These are phyloP conservation scores for Plasmodium gallinaceum DNA, from an alignment of 169 alveolate species.

Conservation along the genomic window DNA sequence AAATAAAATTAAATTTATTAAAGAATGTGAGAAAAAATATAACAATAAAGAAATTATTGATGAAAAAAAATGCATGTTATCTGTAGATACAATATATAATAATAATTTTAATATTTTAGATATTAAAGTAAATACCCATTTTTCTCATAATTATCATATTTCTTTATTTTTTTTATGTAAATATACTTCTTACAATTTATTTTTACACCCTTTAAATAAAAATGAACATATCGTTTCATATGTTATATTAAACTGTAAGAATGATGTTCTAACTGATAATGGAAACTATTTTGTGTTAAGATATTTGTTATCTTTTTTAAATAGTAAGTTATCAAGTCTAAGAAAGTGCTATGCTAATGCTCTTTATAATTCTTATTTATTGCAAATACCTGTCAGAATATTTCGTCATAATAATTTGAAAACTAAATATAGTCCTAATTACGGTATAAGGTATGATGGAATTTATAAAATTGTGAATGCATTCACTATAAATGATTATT, in stretches of 20 bases:
- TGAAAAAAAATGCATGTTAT: slow-evolving; percentile 35
- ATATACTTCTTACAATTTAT: slow-evolving; percentile 64
- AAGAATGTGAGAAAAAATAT: background rate
- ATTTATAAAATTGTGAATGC: slow-evolving; percentile 63
- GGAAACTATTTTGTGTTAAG: slow-evolving; percentile 49
- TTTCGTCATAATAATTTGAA: slow-evolving; percentile 54
- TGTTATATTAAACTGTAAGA: slow-evolving; percentile 35
- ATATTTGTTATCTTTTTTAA: slow-evolving; percentile 51
- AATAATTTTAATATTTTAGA: slow-evolving; percentile 49
- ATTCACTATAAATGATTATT: slow-evolving; percentile 52
- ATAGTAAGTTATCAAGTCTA: slow-evolving; percentile 46
- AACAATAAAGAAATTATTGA: slow-evolving; percentile 12
- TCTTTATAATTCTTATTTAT: slow-evolving; percentile 41
- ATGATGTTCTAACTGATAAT: slow-evolving; percentile 58
- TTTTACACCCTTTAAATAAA: slow-evolving; percentile 63
- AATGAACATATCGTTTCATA: slow-evolving; percentile 64
- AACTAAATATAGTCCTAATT: slow-evolving; percentile 59
- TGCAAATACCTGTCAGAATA: slow-evolving; percentile 57
- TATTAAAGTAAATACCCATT: slow-evolving; percentile 62
- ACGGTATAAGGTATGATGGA: slow-evolving; percentile 68
- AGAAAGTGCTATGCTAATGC: slow-evolving; percentile 74
- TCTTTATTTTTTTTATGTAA: slow-evolving; percentile 60
- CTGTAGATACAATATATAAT: slow-evolving; percentile 23
- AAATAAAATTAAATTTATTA: background rate
- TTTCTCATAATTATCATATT: slow-evolving; percentile 66